Percentiles rank a stretch among this genome's conserved stretches.
These are phyloP conservation scores for Microdochium trichocladiopsis DNA, from an alignment of 2,329 filamentous ascomycete species.

Conservation along the genomic window DNA sequence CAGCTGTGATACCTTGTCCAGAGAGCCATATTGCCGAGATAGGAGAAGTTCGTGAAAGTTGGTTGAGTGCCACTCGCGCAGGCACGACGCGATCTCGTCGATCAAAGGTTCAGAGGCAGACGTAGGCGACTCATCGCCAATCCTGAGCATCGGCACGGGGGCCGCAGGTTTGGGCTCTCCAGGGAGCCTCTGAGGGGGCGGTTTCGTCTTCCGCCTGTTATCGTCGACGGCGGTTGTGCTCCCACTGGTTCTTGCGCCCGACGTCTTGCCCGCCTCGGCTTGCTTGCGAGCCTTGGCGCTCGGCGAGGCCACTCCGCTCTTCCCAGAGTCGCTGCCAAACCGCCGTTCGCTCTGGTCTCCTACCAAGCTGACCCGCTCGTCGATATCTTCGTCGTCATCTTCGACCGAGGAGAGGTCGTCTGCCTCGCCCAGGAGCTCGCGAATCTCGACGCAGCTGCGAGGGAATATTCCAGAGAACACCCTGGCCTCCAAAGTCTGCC, in stretches of 20 bases:
- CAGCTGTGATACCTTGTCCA: conserved; percentile 76
- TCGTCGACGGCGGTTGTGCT: neutral
- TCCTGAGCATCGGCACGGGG: conserved; percentile 93
- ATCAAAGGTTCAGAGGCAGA: conserved; percentile 85
- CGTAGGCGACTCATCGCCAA: conserved; percentile 92
- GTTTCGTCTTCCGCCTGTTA: conserved; percentile 21
- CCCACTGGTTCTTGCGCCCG: conserved; percentile 1
- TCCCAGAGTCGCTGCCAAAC: conserved; percentile 41
- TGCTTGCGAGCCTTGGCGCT: conserved; percentile 26
- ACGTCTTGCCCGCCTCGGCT: conserved; percentile 12
- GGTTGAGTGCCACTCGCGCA: conserved; percentile 97
- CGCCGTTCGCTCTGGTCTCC: conserved; percentile 22
- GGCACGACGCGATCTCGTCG: conserved; percentile 93
- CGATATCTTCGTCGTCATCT: conserved; percentile 26
- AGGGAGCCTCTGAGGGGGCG: conserved; percentile 40
- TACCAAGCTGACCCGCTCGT: conserved; percentile 21
- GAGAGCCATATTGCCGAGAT: conserved; percentile 68
- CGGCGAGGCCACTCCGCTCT: conserved; percentile 40
- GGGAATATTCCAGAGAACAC: conserved; percentile 99
- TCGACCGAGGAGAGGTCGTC: conserved; percentile 42
- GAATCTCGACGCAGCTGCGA: conserved; percentile 86
- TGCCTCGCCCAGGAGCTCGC: conserved; percentile 78
- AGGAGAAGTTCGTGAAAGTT: conserved; percentile 90
- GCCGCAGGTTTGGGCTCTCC: conserved; percentile 73
- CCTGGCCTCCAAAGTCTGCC: conserved; percentile 87